Evolutionary conservation across 345 rosid species (phyloP).

Genomic region (Populus euphratica): DNA sequence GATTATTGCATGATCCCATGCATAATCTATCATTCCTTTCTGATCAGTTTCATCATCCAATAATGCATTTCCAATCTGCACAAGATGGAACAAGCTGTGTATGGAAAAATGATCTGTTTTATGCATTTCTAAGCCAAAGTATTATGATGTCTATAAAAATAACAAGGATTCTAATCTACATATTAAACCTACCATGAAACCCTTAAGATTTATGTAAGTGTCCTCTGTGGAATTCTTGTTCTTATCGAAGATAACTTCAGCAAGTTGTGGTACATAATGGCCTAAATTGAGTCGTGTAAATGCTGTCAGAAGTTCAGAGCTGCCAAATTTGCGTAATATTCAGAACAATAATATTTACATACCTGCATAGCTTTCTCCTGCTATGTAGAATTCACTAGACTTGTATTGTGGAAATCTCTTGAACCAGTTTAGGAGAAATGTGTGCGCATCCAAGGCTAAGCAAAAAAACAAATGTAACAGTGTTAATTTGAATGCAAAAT

Average conservation of each 20-base stretch:
- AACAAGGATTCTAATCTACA: neutral
- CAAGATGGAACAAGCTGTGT: neutral
- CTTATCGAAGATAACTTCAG: conserved; percentile 20
- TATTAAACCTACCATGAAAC: conserved; percentile 17
- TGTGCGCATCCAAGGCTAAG: conserved; percentile 24
- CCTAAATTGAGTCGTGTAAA: conserved; percentile 14
- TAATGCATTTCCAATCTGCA: conserved; percentile 25
- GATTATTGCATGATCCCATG: neutral
- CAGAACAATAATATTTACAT: neutral
- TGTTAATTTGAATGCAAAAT: too few species aligned
- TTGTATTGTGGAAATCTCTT: conserved; percentile 32
- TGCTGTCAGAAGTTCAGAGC: neutral
- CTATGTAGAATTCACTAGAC: conserved; percentile 23
- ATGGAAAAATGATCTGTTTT: neutral
- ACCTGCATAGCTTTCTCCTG: conserved; percentile 38
- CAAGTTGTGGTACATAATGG: conserved; percentile 36
- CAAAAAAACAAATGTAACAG: neutral
- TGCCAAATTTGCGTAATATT: too few species aligned
- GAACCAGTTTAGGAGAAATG: conserved; percentile 33
- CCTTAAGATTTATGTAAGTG: conserved; percentile 27
- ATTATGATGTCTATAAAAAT: too few species aligned
- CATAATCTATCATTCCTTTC: neutral
- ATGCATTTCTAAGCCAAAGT: neutral
- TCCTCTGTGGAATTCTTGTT: conserved; percentile 14
- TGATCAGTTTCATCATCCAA: conserved; percentile 9